Conservation (phyloP, 495 filamentous ascomycete genomes). For the Cetradonia linearis region DNA sequence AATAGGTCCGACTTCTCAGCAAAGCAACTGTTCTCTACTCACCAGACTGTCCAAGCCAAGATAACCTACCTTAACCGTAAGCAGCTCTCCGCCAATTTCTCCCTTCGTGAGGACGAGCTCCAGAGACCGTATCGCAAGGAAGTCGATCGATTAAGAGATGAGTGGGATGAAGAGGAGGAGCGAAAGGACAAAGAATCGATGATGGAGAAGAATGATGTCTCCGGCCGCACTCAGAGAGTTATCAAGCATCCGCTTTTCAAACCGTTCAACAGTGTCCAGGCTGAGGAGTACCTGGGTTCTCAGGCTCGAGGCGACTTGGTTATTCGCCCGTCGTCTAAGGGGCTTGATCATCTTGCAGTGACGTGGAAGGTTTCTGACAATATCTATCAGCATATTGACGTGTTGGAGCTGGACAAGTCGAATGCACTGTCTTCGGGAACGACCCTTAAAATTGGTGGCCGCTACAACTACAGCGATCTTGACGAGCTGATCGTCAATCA, state of each 20-base stretch:
- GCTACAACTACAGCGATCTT: constrained; percentile 86
- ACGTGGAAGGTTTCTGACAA: constrained; percentile 98
- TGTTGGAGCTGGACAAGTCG: constrained; percentile 90
- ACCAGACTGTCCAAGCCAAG: constrained; percentile 82
- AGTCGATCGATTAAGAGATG: constrained; percentile 57
- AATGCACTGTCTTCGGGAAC: constrained; percentile 89
- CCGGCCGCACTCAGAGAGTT: constrained; percentile 76
- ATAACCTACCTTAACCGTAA: constrained; percentile 76
- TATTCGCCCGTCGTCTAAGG: constrained; percentile 88
- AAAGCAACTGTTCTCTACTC: constrained; percentile 50
- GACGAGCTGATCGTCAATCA: constrained; percentile 96
- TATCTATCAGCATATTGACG: constrained; percentile 93
- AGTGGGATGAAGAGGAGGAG: constrained; percentile 82
- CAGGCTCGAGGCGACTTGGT: constrained; percentile 81
- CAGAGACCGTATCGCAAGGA: constrained; percentile 55
- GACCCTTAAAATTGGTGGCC: constrained; percentile 69
- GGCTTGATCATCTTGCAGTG: constrained; percentile 85
- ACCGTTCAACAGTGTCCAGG: constrained; percentile 84
- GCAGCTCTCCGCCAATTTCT: constrained; percentile 67
- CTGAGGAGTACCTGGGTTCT: constrained; percentile 83
- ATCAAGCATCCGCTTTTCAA: constrained; percentile 95
- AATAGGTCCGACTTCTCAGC: constrained; percentile 48
- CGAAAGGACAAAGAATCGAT: constrained; percentile 64
- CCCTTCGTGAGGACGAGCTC: constrained; percentile 69
- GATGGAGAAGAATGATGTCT: constrained; percentile 68